phyloP scores from a whole-genome alignment of 352 stramenopile genomes.

The Phytophthora quininea region DNA sequence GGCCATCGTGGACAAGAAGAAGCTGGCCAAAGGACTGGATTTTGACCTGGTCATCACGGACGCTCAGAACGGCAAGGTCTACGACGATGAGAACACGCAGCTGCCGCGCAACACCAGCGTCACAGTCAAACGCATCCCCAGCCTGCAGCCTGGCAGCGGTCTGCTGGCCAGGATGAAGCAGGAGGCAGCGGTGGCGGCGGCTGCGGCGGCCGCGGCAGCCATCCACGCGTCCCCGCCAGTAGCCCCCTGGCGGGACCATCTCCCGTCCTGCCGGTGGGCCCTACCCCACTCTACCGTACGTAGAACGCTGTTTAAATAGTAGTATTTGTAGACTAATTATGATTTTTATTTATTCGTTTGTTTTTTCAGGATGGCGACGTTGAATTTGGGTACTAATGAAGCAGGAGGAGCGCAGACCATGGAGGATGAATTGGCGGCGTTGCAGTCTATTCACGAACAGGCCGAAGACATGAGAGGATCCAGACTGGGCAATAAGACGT shows the following conservation, averaged over 20 bases:
- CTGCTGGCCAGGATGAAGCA: conserved; percentile 87
- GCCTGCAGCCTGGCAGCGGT: conserved; percentile 71
- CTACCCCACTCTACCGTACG: conserved; percentile 46
- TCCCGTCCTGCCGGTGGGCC: conserved; percentile 35
- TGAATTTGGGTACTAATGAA: conserved; percentile 26
- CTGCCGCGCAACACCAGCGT: conserved; percentile 92
- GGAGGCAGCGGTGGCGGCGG: conserved; percentile 69
- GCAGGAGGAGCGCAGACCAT: conserved; percentile 70
- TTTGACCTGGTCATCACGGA: conserved; percentile 93
- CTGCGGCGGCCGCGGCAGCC: conserved; percentile 48
- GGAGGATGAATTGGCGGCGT: conserved; percentile 83
- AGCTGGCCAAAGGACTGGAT: conserved; percentile 91
- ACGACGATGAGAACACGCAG: conserved; percentile 91
- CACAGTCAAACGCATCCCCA: conserved; percentile 92
- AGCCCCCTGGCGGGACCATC: conserved; percentile 48
- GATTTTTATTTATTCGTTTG: conserved; percentile 16
- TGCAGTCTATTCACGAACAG: conserved; percentile 87
- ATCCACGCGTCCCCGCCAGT: conserved; percentile 46
- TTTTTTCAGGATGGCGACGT: conserved; percentile 33
- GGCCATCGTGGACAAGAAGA: conserved; percentile 94
- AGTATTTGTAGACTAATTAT: conserved; percentile 10
- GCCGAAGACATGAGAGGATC: conserved; percentile 81
- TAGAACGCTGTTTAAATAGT: conserved; percentile 10
- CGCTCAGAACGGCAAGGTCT: conserved; percentile 91
- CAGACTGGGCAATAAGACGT: conserved; percentile 86